Evolutionary conservation across 306 rosid species (phyloP).

Genomic region (Glycine latifolia): DNA sequence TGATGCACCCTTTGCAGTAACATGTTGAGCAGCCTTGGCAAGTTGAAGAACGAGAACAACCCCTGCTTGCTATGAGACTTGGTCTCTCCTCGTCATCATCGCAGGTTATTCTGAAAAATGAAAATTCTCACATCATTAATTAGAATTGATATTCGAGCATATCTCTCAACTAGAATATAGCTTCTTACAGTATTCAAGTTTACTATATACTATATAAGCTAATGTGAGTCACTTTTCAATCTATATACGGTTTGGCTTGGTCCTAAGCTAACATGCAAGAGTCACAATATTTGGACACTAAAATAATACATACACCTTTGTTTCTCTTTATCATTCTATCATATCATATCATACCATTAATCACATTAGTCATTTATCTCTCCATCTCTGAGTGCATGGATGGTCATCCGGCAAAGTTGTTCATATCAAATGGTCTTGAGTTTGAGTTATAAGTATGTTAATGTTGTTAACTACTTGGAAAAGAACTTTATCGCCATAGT

Average conservation of each 20-base stretch:
- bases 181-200: background rate
- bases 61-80: slow-evolving; percentile 41
- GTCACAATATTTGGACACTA: too few relatives aligned
- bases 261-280: background rate
- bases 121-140: background rate
- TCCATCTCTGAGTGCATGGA: too few relatives aligned
- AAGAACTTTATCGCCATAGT: background rate
- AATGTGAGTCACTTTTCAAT: background rate
- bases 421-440: too few relatives aligned
- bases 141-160: background rate
- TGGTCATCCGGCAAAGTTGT: too few relatives aligned
- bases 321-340: too few relatives aligned
- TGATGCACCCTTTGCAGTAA: slow-evolving; percentile 59
- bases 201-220: background rate
- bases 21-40: slow-evolving; percentile 60
- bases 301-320: background rate
- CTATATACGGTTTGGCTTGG: background rate
- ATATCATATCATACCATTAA: too few relatives aligned
- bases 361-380: too few relatives aligned
- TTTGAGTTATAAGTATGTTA: too few relatives aligned
- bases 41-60: slow-evolving; percentile 46
- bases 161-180: background rate
- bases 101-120: slow-evolving; percentile 53
- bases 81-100: slow-evolving; percentile 51
- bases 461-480: background rate